Evolutionary conservation across 352 stramenopile genomes (phyloP).

Genomic region (Globisporangium paddicum): DNA sequence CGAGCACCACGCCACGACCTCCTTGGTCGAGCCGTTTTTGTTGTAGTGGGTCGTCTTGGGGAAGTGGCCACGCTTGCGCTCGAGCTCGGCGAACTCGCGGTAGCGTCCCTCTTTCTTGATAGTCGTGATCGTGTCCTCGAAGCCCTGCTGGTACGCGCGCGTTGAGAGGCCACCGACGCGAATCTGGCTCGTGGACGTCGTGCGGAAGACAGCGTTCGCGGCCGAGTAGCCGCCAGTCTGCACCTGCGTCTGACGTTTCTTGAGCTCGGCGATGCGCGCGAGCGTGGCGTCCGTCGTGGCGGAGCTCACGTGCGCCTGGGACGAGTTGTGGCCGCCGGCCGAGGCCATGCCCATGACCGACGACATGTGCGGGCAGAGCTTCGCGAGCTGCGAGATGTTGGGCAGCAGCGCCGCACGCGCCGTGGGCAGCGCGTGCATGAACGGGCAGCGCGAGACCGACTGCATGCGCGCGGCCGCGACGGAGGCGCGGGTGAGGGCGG

Average conservation of each 20-base stretch:
- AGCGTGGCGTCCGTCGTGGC: constrained; percentile 58
- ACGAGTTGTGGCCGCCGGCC: constrained; percentile 32
- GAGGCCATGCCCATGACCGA: constrained; percentile 61
- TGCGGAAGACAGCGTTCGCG: constrained; percentile 52
- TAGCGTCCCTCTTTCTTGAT: constrained; percentile 88
- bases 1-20: constrained; percentile 87
- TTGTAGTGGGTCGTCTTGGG: constrained; percentile 74
- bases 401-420: constrained; percentile 70
- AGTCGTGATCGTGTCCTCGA: constrained; percentile 66
- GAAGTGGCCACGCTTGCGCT: constrained; percentile 84
- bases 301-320: constrained; percentile 55
- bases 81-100: constrained; percentile 82
- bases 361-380: constrained; percentile 87
- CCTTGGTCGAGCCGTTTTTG: constrained; percentile 61
- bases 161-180: constrained; percentile 57
- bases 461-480: constrained; percentile 66
- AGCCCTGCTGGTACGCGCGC: constrained; percentile 65
- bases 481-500: constrained; percentile 59
- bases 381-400: constrained; percentile 83
- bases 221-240: constrained; percentile 29
- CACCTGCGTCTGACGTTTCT: constrained; percentile 45
- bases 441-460: constrained; percentile 71
- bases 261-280: constrained; percentile 67
- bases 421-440: constrained; percentile 77
- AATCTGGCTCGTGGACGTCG: constrained; percentile 42